Conservation (phyloP, 2,329 filamentous ascomycete genomes). For the Teratosphaeria pseudoeucalypti region DNA sequence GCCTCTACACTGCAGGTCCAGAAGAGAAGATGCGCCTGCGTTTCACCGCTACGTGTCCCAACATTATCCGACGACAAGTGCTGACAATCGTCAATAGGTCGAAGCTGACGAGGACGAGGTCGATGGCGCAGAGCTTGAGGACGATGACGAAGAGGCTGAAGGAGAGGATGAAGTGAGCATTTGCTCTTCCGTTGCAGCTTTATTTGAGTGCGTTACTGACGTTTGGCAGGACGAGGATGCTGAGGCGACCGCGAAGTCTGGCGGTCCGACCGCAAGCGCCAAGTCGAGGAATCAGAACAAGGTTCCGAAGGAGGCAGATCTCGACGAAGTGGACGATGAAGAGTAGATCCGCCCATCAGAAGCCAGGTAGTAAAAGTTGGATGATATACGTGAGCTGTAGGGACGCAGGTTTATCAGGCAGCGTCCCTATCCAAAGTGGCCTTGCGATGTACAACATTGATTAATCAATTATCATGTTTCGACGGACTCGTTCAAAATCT, state of each 20-base stretch:
- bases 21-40: background rate
- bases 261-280: conserved; percentile 20
- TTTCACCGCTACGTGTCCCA: background rate
- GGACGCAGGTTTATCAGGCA: background rate
- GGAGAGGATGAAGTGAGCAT: conserved; percentile 9
- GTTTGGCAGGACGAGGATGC: conserved; percentile 8
- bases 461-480: background rate
- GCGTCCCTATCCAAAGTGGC: background rate
- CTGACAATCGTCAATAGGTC: conserved; percentile 4
- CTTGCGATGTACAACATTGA: background rate
- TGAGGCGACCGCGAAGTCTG: conserved; percentile 16
- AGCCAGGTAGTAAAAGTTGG: background rate
- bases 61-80: background rate
- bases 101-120: conserved; percentile 12
- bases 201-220: background rate
- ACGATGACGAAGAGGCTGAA: conserved; percentile 11
- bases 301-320: conserved; percentile 21
- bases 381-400: background rate
- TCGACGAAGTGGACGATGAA: conserved; percentile 20
- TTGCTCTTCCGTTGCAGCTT: background rate
- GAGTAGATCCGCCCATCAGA: conserved; percentile 3
- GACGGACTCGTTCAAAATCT: background rate
- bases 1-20: background rate
- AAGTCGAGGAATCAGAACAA: conserved; percentile 17
- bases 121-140: conserved; percentile 4